A percentile compares a stretch with the other conserved stretches of the same genome.
phyloP scores from a whole-genome alignment of 2,329 filamentous ascomycete species.

The Camptophora hylomeconis region DNA sequence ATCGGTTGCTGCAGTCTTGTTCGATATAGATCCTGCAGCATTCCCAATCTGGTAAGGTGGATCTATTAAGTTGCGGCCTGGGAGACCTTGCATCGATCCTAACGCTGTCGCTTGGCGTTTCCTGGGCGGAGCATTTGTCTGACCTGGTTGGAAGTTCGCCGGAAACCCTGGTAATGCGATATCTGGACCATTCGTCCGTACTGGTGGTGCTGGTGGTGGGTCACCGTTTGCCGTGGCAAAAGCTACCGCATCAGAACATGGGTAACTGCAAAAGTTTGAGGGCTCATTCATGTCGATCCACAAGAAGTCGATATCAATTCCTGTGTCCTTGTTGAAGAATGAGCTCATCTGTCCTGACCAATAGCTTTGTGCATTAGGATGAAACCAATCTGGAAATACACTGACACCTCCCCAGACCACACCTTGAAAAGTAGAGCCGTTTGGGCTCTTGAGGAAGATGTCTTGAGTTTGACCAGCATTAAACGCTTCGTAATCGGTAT shows the following conservation, averaged over 20 bases:
- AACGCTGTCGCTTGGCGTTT: constrained; percentile 7
- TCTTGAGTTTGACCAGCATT: constrained; percentile 47
- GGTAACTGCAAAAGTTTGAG: constrained; percentile 40
- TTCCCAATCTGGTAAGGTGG: constrained; percentile 56
- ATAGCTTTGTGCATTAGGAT: constrained; percentile 48
- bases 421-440: constrained; percentile 34
- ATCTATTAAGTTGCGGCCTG: constrained; percentile 49
- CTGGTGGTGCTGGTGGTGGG: constrained; percentile 48
- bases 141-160: constrained; percentile 48
- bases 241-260: constrained; percentile 39
- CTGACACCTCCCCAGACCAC: constrained; percentile 27
- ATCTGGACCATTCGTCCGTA: constrained; percentile 47
- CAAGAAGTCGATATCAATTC: constrained; percentile 63
- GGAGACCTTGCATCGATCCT: constrained; percentile 39
- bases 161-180: constrained; percentile 52
- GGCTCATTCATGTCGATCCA: constrained; percentile 63
- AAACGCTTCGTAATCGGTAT: constrained; percentile 40
- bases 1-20: constrained; percentile 53
- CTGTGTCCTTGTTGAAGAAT: constrained; percentile 52
- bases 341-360: constrained; percentile 55
- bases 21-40: constrained; percentile 37
- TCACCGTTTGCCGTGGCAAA: constrained; percentile 34
- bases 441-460: constrained; percentile 27
- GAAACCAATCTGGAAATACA: constrained; percentile 67
- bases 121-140: constrained; percentile 2